Evolutionary conservation across 2,329 filamentous ascomycete genomes (phyloP).

Genomic region (Fusarium sp.): DNA sequence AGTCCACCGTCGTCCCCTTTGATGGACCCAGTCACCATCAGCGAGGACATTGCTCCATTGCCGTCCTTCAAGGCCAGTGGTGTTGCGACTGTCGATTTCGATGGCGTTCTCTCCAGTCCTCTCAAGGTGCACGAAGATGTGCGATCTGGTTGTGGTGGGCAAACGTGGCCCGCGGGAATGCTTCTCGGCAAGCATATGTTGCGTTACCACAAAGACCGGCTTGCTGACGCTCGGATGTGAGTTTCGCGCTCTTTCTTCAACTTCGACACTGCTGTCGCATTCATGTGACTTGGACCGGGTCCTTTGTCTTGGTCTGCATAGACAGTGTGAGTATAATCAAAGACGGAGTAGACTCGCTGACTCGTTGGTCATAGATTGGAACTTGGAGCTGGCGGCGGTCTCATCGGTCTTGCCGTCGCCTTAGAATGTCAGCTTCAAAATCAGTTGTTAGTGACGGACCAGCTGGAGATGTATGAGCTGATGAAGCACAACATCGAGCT

Average conservation of each 20-base stretch:
- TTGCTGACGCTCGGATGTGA: conserved; percentile 77
- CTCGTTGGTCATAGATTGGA: conserved; percentile 71
- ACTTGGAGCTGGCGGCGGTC: conserved; percentile 88
- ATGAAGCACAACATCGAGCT: conserved; percentile 90
- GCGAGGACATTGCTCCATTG: conserved; percentile 67
- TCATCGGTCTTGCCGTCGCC: conserved; percentile 77
- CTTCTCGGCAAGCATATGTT: conserved; percentile 88
- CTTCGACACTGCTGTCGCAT: not conserved
- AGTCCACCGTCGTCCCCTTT: conserved; percentile 59
- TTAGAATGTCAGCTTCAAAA: conserved; percentile 61
- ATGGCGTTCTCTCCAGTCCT: conserved; percentile 75
- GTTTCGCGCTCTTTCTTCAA: conserved; percentile 18
- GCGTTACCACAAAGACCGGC: conserved; percentile 70
- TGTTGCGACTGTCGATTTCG: conserved; percentile 69
- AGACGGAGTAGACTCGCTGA: conserved; percentile 33
- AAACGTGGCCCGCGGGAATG: conserved; percentile 95
- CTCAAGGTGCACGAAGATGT: conserved; percentile 87
- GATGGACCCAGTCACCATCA: conserved; percentile 61
- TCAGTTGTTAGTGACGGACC: conserved; percentile 85
- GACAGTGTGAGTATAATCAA: conserved; percentile 15
- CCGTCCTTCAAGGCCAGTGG: conserved; percentile 66
- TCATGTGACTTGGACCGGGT: conserved; percentile 20
- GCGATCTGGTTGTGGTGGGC: conserved; percentile 87
- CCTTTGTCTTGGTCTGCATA: not conserved
- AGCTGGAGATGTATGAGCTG: conserved; percentile 82